Percentiles rank a stretch among this genome's conserved stretches.
These are phyloP conservation scores for Kwoniella pini DNA, from an alignment of 768 basidiomycete species.

Conservation along the genomic window DNA sequence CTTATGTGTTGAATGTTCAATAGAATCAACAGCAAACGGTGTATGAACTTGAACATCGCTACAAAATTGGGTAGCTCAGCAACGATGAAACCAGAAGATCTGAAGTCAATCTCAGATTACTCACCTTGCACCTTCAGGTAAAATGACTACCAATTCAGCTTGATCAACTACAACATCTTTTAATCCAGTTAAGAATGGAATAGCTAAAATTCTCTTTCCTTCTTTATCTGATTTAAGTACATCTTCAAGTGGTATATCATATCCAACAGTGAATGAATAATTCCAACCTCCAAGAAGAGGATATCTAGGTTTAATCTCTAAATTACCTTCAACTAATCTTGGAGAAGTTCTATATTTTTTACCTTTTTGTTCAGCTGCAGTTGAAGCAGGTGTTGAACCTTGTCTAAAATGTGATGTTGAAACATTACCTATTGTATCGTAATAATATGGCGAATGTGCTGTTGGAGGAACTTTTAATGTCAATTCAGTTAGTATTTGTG, in stretches of 20 bases:
- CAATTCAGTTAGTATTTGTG: slow-evolving; percentile 66
- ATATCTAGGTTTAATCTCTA: slow-evolving; percentile 86
- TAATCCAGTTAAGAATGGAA: slow-evolving; percentile 83
- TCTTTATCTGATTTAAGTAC: slow-evolving; percentile 65
- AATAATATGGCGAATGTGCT: slow-evolving; percentile 80
- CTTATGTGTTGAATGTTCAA: slow-evolving; percentile 66
- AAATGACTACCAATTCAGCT: slow-evolving; percentile 72
- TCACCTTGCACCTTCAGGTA: slow-evolving; percentile 96
- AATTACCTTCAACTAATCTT: slow-evolving; percentile 59
- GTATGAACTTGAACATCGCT: slow-evolving; percentile 75
- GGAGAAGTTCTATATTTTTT: slow-evolving; percentile 26
- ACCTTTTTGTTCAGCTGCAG: not conserved
- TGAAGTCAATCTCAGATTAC: slow-evolving; percentile 50
- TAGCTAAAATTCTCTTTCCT: slow-evolving; percentile 66
- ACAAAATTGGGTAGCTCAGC: slow-evolving; percentile 13
- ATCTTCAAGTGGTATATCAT: slow-evolving; percentile 76
- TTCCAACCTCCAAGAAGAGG: slow-evolving; percentile 97
- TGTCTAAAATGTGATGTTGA: slow-evolving; percentile 84
- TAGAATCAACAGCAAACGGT: slow-evolving; percentile 74
- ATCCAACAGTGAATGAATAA: slow-evolving; percentile 90
- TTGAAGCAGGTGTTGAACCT: slow-evolving; percentile 51
- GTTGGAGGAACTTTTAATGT: slow-evolving; percentile 79
- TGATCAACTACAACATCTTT: slow-evolving; percentile 71
- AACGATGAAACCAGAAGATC: not conserved
- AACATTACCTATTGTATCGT: slow-evolving; percentile 92